Conservation (phyloP, 2,329 filamentous ascomycete species). For the Hymenoscyphus salicellus region DNA sequence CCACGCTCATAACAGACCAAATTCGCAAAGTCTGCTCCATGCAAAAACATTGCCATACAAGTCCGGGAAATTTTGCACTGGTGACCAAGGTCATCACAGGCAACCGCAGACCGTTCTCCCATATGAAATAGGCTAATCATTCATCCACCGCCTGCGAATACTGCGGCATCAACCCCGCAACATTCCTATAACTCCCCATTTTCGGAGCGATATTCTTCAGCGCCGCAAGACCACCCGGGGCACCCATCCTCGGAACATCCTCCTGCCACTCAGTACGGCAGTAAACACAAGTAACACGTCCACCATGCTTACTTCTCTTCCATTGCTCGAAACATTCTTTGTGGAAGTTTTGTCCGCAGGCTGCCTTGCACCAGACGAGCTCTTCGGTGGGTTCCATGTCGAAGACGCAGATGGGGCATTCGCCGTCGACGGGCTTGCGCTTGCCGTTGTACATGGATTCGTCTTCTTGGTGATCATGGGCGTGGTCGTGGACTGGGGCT, state of each 20-base stretch:
- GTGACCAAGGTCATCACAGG: too few species aligned
- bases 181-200: slow-evolving; percentile 21
- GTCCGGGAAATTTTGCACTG: too few species aligned
- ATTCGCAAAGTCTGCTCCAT: neutral
- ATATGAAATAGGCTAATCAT: too few species aligned
- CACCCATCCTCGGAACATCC: slow-evolving; percentile 28
- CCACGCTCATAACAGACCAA: neutral
- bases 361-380: slow-evolving; percentile 55
- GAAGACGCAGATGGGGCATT: slow-evolving; percentile 25
- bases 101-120: too few species aligned
- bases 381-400: slow-evolving; percentile 37
- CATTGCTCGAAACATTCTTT: slow-evolving; percentile 52
- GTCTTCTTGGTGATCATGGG: slow-evolving; percentile 9
- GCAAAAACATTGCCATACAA: too few species aligned
- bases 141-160: slow-evolving; percentile 7
- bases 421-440: slow-evolving; percentile 24
- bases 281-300: slow-evolving; percentile 55
- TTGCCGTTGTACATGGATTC: slow-evolving; percentile 18
- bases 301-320: slow-evolving; percentile 45
- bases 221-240: slow-evolving; percentile 16
- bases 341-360: slow-evolving; percentile 56
- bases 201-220: slow-evolving; percentile 22
- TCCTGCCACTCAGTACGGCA: slow-evolving; percentile 57
- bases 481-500: slow-evolving; percentile 11
- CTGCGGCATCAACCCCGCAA: slow-evolving; percentile 17